Conservation (phyloP, 352 stramenopile genomes). For the Phytophthora cactorum region DNA sequence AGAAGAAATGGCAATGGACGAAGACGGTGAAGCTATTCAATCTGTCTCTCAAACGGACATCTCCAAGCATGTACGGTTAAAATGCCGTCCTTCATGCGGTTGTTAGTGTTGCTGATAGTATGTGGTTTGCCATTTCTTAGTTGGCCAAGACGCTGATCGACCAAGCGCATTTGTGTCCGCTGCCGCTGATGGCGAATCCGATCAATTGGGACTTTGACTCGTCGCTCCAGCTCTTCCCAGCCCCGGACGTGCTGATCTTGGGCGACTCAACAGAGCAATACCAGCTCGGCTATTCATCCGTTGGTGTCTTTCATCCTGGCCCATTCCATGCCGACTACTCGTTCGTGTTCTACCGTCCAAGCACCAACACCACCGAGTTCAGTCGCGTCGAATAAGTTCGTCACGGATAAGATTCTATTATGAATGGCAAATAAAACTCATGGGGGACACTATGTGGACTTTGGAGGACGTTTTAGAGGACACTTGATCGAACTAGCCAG, state of each 20-base stretch:
- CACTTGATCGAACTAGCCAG: slow-evolving; percentile 7
- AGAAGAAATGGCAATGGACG: slow-evolving; percentile 30
- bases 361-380: slow-evolving; percentile 85
- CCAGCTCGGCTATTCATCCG: slow-evolving; percentile 81
- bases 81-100: slow-evolving; percentile 1
- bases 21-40: slow-evolving; percentile 29
- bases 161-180: slow-evolving; percentile 93
- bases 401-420: neutral
- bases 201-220: slow-evolving; percentile 96
- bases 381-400: slow-evolving; percentile 72
- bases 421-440: neutral
- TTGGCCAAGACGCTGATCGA: slow-evolving; percentile 91
- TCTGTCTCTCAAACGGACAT: slow-evolving; percentile 63
- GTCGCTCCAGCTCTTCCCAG: slow-evolving; percentile 92
- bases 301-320: slow-evolving; percentile 82
- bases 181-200: slow-evolving; percentile 87
- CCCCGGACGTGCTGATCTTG: slow-evolving; percentile 90
- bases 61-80: slow-evolving; percentile 75
- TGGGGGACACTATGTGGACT: neutral
- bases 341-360: slow-evolving; percentile 87
- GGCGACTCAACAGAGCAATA: slow-evolving; percentile 85
- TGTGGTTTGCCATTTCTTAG: slow-evolving; percentile 28
- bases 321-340: slow-evolving; percentile 87
- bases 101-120: slow-evolving; percentile 6
- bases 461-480: slow-evolving; percentile 6